phyloP scores from a whole-genome alignment of 345 rosid species.

The Mercurialis annua region DNA sequence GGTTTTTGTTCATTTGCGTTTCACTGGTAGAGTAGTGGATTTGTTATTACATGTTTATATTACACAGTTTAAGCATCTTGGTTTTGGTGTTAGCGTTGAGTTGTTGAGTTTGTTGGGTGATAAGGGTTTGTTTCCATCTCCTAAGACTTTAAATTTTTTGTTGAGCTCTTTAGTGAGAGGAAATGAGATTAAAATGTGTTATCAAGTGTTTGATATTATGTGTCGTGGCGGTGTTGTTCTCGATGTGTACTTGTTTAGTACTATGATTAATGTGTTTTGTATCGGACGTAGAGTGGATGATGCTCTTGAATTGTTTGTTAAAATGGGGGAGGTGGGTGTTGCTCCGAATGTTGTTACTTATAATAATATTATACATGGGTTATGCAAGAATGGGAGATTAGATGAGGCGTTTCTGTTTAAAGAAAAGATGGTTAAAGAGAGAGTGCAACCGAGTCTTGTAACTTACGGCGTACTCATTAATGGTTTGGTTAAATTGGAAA shows the following conservation, averaged over 20 bases:
- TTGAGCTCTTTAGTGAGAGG: constrained; percentile 59
- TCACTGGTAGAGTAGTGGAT: constrained; percentile 41
- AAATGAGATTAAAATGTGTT: constrained; percentile 48
- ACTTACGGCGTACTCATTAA: constrained; percentile 67
- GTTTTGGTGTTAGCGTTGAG: constrained; percentile 49
- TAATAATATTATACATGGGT: constrained; percentile 66
- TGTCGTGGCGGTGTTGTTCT: constrained; percentile 40
- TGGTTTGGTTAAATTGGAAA: constrained; percentile 57
- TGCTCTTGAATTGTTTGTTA: constrained; percentile 44
- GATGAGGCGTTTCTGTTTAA: constrained; percentile 55
- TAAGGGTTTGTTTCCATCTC: constrained; percentile 57
- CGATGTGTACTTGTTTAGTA: constrained; percentile 68
- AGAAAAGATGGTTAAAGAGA: constrained; percentile 48
- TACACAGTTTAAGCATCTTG: constrained; percentile 51
- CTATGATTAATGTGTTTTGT: constrained; percentile 55
- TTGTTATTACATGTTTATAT: constrained; percentile 57
- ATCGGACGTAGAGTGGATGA: constrained; percentile 54
- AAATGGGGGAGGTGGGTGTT: constrained; percentile 52
- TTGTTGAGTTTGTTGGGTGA: constrained; percentile 41
- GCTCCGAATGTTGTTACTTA: constrained; percentile 65
- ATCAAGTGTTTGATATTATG: constrained; percentile 47
- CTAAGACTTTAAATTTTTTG: constrained; percentile 57
- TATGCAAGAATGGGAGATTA: constrained; percentile 57
- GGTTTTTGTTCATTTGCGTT: constrained; percentile 43
- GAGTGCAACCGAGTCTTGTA: constrained; percentile 52